A percentile compares a stretch with the other conserved stretches of the same genome.
phyloP scores from a whole-genome alignment of 2,329 filamentous ascomycete genomes.

The Anisogramma anomala region DNA sequence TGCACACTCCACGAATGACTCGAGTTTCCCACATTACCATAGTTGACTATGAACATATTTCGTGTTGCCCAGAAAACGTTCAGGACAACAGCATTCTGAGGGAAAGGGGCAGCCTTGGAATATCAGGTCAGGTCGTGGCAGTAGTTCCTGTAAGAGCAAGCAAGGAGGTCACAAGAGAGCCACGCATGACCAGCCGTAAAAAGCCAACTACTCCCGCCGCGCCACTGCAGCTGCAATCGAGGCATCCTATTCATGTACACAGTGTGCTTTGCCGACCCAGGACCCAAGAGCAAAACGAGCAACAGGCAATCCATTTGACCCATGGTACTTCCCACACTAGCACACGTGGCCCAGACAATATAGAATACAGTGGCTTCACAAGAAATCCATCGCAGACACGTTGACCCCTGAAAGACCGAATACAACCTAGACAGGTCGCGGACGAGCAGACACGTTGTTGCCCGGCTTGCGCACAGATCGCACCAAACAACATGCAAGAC shows the following conservation, averaged over 20 bases:
- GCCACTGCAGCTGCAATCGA: slow-evolving; percentile 3
- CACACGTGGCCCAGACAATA: slow-evolving; percentile 2
- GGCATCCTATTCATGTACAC: slow-evolving; percentile 9
- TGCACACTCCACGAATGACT: too few relatives aligned
- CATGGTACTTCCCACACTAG: background rate
- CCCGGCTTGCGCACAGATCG: slow-evolving; percentile 9
- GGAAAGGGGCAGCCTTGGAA: background rate
- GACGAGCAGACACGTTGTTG: slow-evolving; percentile 1
- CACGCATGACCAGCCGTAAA: background rate
- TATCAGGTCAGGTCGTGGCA: background rate
- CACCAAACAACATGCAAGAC: slow-evolving; percentile 3
- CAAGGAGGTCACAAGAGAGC: too few relatives aligned
- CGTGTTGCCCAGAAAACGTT: too few relatives aligned
- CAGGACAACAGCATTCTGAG: too few relatives aligned
- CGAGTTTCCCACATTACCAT: too few relatives aligned
- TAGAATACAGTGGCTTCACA: background rate
- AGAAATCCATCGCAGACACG: slow-evolving; percentile 1
- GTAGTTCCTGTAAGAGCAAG: too few relatives aligned
- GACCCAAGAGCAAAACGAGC: slow-evolving; percentile 3
- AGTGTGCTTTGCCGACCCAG: slow-evolving; percentile 5
- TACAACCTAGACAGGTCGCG: background rate
- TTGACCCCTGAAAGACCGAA: background rate
- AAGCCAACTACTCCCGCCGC: background rate
- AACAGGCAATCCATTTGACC: background rate
- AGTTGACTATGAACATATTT: too few relatives aligned